phyloP scores from a whole-genome alignment of 805 yeast species.

The Barnettozyma vustinii region DNA sequence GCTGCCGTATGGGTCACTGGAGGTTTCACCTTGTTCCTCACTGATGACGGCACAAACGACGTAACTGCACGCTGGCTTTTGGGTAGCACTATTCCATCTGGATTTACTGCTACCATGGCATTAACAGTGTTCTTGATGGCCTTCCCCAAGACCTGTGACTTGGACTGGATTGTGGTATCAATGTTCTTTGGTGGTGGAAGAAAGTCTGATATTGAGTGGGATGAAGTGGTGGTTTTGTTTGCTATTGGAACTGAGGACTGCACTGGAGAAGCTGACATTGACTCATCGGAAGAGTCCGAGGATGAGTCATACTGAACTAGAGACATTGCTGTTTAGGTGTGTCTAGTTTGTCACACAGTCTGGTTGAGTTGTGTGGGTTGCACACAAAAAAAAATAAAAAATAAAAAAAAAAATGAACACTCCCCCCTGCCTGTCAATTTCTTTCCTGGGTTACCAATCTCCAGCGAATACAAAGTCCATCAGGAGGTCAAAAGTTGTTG shows the following conservation, averaged over 20 bases:
- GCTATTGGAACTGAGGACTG: slow-evolving; percentile 27
- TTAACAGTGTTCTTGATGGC: slow-evolving; percentile 14
- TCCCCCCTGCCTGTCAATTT: too few species aligned
- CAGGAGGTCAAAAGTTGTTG: too few species aligned
- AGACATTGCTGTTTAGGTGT: slow-evolving; percentile 3
- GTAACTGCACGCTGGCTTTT: slow-evolving; percentile 13
- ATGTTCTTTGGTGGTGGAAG: slow-evolving; percentile 22
- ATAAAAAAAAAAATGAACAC: too few species aligned
- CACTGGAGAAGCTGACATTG: neutral
- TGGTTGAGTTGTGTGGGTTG: too few species aligned
- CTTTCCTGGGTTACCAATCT: too few species aligned
- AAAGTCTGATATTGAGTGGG: slow-evolving; percentile 20
- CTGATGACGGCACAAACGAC: slow-evolving; percentile 20
- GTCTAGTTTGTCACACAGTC: neutral
- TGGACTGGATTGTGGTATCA: slow-evolving; percentile 4
- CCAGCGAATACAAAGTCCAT: too few species aligned
- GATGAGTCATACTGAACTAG: slow-evolving; percentile 11
- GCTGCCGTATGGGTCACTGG: neutral
- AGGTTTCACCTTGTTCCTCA: slow-evolving; percentile 11
- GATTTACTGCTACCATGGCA: slow-evolving; percentile 12
- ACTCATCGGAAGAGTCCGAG: slow-evolving; percentile 6
- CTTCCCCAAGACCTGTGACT: slow-evolving; percentile 14
- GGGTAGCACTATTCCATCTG: slow-evolving; percentile 17
- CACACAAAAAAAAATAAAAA: too few species aligned
- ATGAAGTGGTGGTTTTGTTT: neutral